phyloP scores from a whole-genome alignment of 225 moss, liverwort and hornwort genomes.

The Asterella californica region DNA sequence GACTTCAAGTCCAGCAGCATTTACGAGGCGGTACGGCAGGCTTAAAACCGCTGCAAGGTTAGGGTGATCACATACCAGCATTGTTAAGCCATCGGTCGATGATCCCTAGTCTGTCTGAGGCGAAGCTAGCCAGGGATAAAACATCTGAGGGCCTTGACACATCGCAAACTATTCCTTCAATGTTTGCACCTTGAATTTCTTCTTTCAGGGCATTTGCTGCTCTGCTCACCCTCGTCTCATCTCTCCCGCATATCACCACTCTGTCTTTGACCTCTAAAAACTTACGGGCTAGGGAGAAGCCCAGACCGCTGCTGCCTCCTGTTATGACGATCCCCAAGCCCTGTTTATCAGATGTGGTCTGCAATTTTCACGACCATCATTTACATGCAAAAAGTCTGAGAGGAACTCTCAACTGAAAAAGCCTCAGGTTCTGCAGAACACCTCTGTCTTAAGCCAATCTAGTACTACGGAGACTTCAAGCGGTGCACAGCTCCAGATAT shows the following conservation, averaged over 20 bases:
- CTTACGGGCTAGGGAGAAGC: constrained; percentile 71
- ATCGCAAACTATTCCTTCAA: constrained; percentile 71
- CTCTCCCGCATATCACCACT: constrained; percentile 81
- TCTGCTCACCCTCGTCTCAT: constrained; percentile 54
- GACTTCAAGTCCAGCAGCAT: background rate
- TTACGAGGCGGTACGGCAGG: background rate
- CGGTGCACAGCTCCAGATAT: background rate
- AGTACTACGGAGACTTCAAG: background rate
- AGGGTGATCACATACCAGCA: constrained; percentile 50
- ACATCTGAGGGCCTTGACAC: constrained; percentile 72
- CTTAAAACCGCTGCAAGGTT: background rate
- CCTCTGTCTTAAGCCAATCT: background rate
- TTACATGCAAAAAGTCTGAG: background rate
- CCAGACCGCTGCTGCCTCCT: constrained; percentile 79
- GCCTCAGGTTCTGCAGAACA: background rate
- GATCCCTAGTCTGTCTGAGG: constrained; percentile 39
- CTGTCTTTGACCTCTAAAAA: constrained; percentile 59
- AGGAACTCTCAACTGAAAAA: background rate
- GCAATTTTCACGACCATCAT: background rate
- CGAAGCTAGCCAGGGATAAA: constrained; percentile 58
- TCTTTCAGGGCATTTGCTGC: constrained; percentile 50
- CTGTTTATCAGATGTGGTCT: background rate
- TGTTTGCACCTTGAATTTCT: constrained; percentile 39
- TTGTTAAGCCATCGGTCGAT: constrained; percentile 94
- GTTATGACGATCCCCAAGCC: constrained; percentile 85